Conservation (phyloP, 257 asterid genomes). For the Ehretia macrophylla region DNA sequence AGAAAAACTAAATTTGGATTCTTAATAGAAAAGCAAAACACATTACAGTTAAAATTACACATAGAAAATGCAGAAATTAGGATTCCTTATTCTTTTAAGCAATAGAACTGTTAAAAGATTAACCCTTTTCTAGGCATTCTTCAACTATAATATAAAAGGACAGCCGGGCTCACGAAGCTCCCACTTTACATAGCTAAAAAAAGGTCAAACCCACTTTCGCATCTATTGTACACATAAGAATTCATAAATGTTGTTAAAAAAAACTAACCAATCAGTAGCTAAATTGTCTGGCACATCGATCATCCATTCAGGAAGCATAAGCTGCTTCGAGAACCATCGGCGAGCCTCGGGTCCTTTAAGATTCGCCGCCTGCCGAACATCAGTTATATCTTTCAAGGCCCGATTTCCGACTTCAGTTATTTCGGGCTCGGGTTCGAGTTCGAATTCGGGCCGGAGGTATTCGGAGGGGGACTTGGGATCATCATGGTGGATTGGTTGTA, state of each 20-base stretch:
- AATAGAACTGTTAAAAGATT: too few species aligned
- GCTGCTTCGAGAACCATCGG: slow-evolving; percentile 89
- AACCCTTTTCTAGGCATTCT: too few species aligned
- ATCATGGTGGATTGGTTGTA: slow-evolving; percentile 31
- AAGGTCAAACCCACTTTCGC: too few species aligned
- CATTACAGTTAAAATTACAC: too few species aligned
- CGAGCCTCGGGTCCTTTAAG: slow-evolving; percentile 80
- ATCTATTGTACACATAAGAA: too few species aligned
- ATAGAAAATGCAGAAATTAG: too few species aligned
- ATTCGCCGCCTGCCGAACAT: slow-evolving; percentile 60
- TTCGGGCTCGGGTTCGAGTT: slow-evolving; percentile 20
- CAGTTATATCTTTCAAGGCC: slow-evolving; percentile 21
- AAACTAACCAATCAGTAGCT: slow-evolving; percentile 58
- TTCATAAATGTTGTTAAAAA: neutral
- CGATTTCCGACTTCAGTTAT: slow-evolving; percentile 22
- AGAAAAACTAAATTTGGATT: too few species aligned
- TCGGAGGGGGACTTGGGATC: slow-evolving; percentile 11
- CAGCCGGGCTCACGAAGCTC: too few species aligned
- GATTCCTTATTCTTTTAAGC: too few species aligned
- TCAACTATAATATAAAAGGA: too few species aligned
- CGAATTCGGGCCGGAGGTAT: slow-evolving; percentile 13
- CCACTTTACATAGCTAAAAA: too few species aligned
- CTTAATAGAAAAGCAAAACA: too few species aligned
- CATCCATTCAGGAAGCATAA: slow-evolving; percentile 98
- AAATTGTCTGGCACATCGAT: slow-evolving; percentile 77